Conservation (phyloP, 2,329 filamentous ascomycete genomes). For the Cucurbitaria berberidis region DNA sequence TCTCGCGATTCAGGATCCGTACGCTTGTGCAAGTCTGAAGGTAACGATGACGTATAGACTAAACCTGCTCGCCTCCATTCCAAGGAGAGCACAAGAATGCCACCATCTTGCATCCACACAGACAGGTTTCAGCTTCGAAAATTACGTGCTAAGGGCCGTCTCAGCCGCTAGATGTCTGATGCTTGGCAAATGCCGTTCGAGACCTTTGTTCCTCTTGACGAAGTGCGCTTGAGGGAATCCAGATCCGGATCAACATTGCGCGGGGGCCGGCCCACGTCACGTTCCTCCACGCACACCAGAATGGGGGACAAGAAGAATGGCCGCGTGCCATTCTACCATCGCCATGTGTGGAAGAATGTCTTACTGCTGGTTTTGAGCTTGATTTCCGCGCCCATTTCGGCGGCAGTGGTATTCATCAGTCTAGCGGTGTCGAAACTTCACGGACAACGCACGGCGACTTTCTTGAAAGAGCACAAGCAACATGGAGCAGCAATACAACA, state of each 20-base stretch:
- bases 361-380: constrained; percentile 54
- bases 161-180: constrained; percentile 1
- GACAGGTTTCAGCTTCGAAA: not conserved
- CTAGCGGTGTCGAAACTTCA: constrained; percentile 33
- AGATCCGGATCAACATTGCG: constrained; percentile 9
- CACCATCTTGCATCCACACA: not conserved
- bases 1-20: too few species aligned
- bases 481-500: constrained; percentile 28
- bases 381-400: constrained; percentile 58
- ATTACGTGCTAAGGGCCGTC: not conserved
- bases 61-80: constrained; percentile 5
- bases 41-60: constrained; percentile 44
- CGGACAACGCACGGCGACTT: constrained; percentile 16
- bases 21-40: not conserved
- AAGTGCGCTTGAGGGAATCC: constrained; percentile 9
- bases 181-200: constrained; percentile 4
- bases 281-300: constrained; percentile 9
- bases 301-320: constrained; percentile 18
- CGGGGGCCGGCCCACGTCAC: constrained; percentile 22
- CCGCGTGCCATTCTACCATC: constrained; percentile 34
- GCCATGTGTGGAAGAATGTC: constrained; percentile 57
- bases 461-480: constrained; percentile 22
- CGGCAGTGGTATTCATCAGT: constrained; percentile 26
- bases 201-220: constrained; percentile 11
- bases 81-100: not conserved